Evolutionary conservation across 768 basidiomycete species (phyloP).

Genomic region (Clitopilus passeckerianus): DNA sequence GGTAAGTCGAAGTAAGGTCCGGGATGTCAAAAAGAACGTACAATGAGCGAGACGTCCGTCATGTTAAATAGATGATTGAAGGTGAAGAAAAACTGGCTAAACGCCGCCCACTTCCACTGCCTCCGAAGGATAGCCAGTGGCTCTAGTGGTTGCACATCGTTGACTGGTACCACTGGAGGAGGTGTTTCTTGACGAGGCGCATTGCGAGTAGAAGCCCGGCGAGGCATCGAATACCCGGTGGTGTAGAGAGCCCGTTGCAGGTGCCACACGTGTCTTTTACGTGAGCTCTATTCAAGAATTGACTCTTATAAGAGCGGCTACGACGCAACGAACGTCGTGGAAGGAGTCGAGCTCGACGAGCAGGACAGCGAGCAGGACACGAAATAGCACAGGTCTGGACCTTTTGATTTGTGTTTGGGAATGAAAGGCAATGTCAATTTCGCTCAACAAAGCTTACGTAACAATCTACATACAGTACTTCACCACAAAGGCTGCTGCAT

Average conservation of each 20-base stretch:
- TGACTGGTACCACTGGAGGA: conserved; percentile 15
- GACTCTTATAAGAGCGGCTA: background rate
- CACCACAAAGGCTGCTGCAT: conserved; percentile 31
- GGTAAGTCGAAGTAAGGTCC: conserved; percentile 4
- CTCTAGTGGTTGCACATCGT: conserved; percentile 19
- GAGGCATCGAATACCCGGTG: conserved; percentile 40
- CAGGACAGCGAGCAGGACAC: conserved; percentile 6
- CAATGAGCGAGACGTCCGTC: conserved; percentile 63
- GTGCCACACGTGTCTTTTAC: conserved; percentile 6
- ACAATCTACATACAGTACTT: conserved; percentile 10
- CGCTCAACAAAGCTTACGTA: background rate
- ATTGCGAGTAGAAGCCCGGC: conserved; percentile 42
- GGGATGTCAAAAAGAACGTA: conserved; percentile 25
- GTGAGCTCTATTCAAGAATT: background rate
- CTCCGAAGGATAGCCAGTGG: conserved; percentile 57
- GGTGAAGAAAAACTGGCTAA: conserved; percentile 86
- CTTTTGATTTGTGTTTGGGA: conserved; percentile 1
- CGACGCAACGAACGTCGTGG: background rate
- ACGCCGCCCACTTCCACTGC: conserved; percentile 92
- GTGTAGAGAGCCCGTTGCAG: conserved; percentile 3
- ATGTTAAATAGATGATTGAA: conserved; percentile 72
- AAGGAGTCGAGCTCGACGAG: conserved; percentile 8
- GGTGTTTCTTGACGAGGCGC: conserved; percentile 24
- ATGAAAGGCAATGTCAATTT: background rate
- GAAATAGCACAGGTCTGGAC: background rate